These are phyloP conservation scores for Cytidiella melzeri DNA, from an alignment of 768 basidiomycete species.

Conservation along the genomic window DNA sequence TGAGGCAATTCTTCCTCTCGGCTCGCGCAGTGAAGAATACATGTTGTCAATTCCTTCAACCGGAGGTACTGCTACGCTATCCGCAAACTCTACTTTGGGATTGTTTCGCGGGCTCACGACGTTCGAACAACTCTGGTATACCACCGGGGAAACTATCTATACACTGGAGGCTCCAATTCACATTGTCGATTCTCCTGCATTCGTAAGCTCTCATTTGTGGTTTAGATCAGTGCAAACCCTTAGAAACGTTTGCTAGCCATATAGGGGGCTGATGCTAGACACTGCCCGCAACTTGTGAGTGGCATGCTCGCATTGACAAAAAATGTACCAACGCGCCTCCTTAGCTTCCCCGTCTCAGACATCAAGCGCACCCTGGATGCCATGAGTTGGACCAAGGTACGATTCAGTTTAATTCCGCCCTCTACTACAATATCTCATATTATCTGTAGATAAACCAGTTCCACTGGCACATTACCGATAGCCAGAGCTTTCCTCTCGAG, in stretches of 20 bases:
- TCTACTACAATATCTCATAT: background rate
- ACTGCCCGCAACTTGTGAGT: slow-evolving; percentile 58
- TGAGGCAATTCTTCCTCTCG: slow-evolving; percentile 43
- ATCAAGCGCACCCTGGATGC: slow-evolving; percentile 67
- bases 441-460: slow-evolving; percentile 35
- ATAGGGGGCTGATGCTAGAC: slow-evolving; percentile 74
- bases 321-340: background rate
- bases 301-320: background rate
- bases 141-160: slow-evolving; percentile 35
- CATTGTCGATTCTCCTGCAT: slow-evolving; percentile 59
- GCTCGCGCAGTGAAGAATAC: slow-evolving; percentile 52
- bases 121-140: slow-evolving; percentile 61
- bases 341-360: slow-evolving; percentile 49
- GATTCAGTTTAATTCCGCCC: background rate
- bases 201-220: slow-evolving; percentile 34
- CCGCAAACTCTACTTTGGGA: slow-evolving; percentile 58
- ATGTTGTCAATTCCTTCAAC: slow-evolving; percentile 45
- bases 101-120: slow-evolving; percentile 68
- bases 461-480: slow-evolving; percentile 42
- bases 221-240: background rate
- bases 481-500: slow-evolving; percentile 42
- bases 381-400: slow-evolving; percentile 59
- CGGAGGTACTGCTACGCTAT: slow-evolving; percentile 44
- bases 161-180: slow-evolving; percentile 48
- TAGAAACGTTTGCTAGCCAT: slow-evolving; percentile 37